Percentiles rank a stretch among this genome's conserved stretches.
Conservation (phyloP, 2,329 filamentous ascomycete genomes). For the Xylariaceae sp. region DNA sequence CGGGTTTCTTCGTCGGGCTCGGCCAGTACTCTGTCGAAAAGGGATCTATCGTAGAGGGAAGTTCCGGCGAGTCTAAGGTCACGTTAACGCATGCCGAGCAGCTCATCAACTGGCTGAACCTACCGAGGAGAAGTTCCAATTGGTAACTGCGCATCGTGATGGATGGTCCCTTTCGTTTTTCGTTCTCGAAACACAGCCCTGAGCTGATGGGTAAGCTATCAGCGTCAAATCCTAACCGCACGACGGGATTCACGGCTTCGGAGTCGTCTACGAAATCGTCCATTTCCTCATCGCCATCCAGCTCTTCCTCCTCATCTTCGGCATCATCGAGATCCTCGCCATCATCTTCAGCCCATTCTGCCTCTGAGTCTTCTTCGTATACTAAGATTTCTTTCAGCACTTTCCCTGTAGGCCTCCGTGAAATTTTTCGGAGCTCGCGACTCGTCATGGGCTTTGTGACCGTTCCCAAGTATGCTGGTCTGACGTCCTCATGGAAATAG, state of each 20-base stretch:
- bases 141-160: constrained; percentile 55
- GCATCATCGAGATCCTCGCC: constrained; percentile 52
- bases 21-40: constrained; percentile 79
- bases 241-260: constrained; percentile 50
- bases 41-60: constrained; percentile 65
- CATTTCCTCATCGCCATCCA: constrained; percentile 73
- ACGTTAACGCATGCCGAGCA: constrained; percentile 19
- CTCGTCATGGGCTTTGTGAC: constrained; percentile 54
- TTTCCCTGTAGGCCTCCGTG: constrained; percentile 49
- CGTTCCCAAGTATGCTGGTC: constrained; percentile 68
- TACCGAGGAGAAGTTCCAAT: constrained; percentile 71
- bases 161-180: constrained; percentile 41
- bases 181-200: constrained; percentile 78
- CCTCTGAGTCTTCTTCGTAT: constrained; percentile 84
- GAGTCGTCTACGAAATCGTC: constrained; percentile 86
- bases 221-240: constrained; percentile 44
- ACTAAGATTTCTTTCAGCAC: constrained; percentile 53
- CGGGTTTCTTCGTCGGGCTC: constrained; percentile 34
- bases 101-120: constrained; percentile 31
- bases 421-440: constrained; percentile 47
- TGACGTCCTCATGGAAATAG: constrained; percentile 58
- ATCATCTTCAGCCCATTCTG: constrained; percentile 73
- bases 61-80: constrained; percentile 41
- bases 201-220: constrained; percentile 69
- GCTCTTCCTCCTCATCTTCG: constrained; percentile 63